A percentile compares a stretch with the other conserved stretches of the same genome.
Conservation (phyloP, 176 grass and related monocot genomes). For the Carex littledalei region DNA sequence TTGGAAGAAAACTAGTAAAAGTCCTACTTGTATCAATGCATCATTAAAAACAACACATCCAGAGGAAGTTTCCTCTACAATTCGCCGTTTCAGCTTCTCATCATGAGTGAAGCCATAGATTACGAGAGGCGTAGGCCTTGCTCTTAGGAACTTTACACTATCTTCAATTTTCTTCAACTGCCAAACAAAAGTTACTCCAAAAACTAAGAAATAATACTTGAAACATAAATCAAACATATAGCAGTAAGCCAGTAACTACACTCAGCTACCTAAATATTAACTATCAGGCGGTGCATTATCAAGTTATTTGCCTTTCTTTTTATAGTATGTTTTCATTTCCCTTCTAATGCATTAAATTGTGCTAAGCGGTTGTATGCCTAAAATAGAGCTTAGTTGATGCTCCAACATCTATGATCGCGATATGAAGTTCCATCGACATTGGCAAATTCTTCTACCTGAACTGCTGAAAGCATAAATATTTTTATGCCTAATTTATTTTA, state of each 20-base stretch:
- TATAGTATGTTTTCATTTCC: not conserved
- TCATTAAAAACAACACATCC: constrained; percentile 80
- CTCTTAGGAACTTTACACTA: constrained; percentile 59
- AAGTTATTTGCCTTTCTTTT: not conserved
- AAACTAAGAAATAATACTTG: not conserved
- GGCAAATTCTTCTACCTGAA: not conserved
- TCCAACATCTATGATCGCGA: not conserved
- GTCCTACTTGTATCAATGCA: constrained; percentile 52
- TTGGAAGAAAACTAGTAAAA: not conserved
- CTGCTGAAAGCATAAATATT: not conserved
- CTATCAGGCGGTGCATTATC: not conserved
- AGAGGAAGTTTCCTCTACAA: constrained; percentile 75
- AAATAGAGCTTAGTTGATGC: not conserved
- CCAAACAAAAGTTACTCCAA: not conserved
- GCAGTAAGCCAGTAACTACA: not conserved
- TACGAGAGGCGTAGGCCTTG: constrained; percentile 63
- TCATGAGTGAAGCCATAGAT: constrained; percentile 76
- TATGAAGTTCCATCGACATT: not conserved
- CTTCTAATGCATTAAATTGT: not conserved
- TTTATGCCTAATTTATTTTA: not conserved
- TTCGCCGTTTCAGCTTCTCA: constrained; percentile 32
- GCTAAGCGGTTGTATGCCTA: not conserved
- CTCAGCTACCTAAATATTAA: not conserved
- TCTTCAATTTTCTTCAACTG: constrained; percentile 88
- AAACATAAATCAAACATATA: not conserved